Evolutionary conservation across 805 yeast species (phyloP), one percentile per base, ranked within the genome.

Genomic region (Metschnikowia henanensis): DNA sequence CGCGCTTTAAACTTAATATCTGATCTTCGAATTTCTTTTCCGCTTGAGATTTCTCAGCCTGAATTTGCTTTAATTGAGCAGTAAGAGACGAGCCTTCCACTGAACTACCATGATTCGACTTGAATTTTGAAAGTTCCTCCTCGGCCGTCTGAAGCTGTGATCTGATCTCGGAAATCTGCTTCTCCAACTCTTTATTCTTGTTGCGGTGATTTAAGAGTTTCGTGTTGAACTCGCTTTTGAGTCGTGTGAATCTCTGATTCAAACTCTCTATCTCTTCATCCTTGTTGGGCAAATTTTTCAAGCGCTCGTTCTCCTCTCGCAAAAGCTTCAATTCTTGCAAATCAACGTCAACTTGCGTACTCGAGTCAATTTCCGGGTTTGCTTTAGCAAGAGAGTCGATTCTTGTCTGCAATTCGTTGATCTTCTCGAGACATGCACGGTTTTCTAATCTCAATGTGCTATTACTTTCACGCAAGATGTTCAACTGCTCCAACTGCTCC

Each of bases 401-500:
- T 40, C 70, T 65, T 2, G 47, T 37, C 53, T 79, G 79, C 30
- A 83, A 66, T 6, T 59, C 60, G 31, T 48, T 44, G 30, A 68
- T 48, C 19, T 49, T 57, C 21, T 55, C 51, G 13, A 54, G 35
- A 31, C 57, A 59, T 12, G 40, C 46, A 15, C 47, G 48, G 42
- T 72, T 64, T 41, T 83, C 87, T 42, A 69, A 68, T 39, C 91
- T 73, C 50, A 85, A 68, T 2, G 87, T 77, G 7, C 72, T 65
- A 53, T 85, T 85, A 53, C 88, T 83, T 60, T 85, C 92, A 40
- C 86, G 71, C 42, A 85, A 61, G 20, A 84, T 66, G 52, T 78
- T 80, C 59, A 85, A 60, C 50, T 84, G 84, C 44, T 81, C 76
- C 39, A 83, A 65, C 53, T 81, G 83, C 37, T 73, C 72, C 44